Evolutionary conservation across 192 early-diverging fungal species (phyloP).

Genomic region (Mortierella claussenii): DNA sequence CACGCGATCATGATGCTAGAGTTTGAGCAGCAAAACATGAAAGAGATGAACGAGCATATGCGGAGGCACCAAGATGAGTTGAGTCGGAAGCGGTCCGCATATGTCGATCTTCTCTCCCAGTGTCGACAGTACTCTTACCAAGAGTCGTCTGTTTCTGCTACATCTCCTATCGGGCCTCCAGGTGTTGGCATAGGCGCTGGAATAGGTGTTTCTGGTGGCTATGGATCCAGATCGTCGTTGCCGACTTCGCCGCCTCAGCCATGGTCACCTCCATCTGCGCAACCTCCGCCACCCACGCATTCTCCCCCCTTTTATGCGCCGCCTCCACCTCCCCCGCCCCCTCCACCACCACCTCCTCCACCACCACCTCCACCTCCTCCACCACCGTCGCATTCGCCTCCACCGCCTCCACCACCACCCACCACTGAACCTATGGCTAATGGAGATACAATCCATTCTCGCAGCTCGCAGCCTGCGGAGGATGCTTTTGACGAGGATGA

Average conservation of each 20-base stretch:
- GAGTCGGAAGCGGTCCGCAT: background rate
- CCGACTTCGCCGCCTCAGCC: slow-evolving; percentile 14
- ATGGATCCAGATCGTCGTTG: slow-evolving; percentile 3
- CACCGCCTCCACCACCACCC: slow-evolving; percentile 11
- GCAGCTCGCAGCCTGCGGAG: background rate
- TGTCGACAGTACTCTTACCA: background rate
- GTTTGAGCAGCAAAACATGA: slow-evolving; percentile 15
- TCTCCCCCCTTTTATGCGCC: slow-evolving; percentile 18
- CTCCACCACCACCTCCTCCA: slow-evolving; percentile 25
- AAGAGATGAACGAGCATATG: slow-evolving; percentile 3
- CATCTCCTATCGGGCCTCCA: background rate
- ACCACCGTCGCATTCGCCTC: slow-evolving; percentile 14
- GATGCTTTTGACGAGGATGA: slow-evolving; percentile 1
- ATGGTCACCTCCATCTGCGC: slow-evolving; percentile 15
- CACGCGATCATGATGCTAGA: slow-evolving; percentile 26
- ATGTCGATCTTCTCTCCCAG: background rate
- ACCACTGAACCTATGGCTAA: too few species aligned
- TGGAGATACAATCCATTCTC: too few species aligned
- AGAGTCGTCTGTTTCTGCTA: background rate
- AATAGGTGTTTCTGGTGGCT: background rate
- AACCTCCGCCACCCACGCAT: slow-evolving; percentile 24
- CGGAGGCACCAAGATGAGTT: slow-evolving; percentile 13
- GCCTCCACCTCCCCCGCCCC: slow-evolving; percentile 17
- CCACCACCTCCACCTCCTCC: slow-evolving; percentile 20
- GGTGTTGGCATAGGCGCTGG: background rate